Conservation (phyloP, 148 eudicot species). For the Gaultheria prostrata region DNA sequence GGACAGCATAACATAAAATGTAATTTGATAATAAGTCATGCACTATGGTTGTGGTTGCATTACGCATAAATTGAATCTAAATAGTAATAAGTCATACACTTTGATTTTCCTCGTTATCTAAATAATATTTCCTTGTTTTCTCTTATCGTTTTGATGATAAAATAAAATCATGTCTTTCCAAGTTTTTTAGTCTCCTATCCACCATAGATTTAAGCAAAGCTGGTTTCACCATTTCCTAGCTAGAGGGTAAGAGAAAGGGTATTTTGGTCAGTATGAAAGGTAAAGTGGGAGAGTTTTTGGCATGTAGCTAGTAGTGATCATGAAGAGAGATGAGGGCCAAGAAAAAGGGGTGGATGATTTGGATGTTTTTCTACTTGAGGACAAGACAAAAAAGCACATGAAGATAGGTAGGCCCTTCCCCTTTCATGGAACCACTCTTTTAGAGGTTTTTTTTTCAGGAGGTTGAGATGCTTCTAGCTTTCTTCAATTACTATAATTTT, state of each 20-base stretch:
- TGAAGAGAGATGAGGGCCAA: neutral
- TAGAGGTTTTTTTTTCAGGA: neutral
- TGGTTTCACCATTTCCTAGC: no score
- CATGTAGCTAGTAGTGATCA: no score
- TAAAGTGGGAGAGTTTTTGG: neutral
- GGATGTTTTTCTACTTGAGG: constrained; percentile 39
- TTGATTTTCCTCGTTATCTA: no score
- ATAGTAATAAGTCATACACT: no score
- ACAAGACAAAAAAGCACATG: constrained; percentile 34
- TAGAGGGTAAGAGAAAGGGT: neutral
- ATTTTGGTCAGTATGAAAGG: neutral
- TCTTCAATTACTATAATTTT: neutral
- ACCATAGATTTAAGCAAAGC: no score
- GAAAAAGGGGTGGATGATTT: neutral
- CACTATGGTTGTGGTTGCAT: neutral
- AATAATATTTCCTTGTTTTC: no score
- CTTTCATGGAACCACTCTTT: neutral
- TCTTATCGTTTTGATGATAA: no score
- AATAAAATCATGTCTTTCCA: no score
- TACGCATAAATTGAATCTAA: neutral
- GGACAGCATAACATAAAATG: no score
- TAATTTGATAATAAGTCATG: neutral
- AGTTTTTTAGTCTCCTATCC: no score
- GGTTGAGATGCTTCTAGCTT: neutral
- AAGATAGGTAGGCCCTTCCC: neutral